phyloP scores from a whole-genome alignment of 192 early-diverging fungal species.

The Phycomyces nitens region DNA sequence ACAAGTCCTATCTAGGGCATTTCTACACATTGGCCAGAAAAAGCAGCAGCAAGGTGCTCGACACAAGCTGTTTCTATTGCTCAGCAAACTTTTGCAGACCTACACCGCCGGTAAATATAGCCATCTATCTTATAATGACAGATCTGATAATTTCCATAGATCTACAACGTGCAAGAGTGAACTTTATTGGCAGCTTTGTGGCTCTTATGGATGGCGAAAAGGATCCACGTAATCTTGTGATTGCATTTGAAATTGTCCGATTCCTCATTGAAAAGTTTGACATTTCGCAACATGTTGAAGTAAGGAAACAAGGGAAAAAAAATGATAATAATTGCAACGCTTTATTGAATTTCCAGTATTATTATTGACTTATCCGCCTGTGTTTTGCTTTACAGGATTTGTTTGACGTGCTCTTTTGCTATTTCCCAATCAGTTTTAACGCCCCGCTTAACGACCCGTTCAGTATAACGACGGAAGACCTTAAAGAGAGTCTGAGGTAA shows the following conservation, averaged over 20 bases:
- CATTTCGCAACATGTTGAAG: slow-evolving; percentile 72
- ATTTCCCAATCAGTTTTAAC: slow-evolving; percentile 99
- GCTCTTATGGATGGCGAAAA: slow-evolving; percentile 95
- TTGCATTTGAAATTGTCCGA: slow-evolving; percentile 79
- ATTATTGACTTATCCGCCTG: no score
- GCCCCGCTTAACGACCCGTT: slow-evolving; percentile 88
- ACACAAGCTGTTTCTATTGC: slow-evolving; percentile 63
- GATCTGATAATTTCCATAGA: slow-evolving; percentile 26
- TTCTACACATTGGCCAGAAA: slow-evolving; percentile 81
- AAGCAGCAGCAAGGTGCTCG: slow-evolving; percentile 81
- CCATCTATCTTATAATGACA: not conserved
- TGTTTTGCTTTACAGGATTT: no score
- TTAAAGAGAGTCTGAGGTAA: slow-evolving; percentile 76
- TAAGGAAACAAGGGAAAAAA: slow-evolving; percentile 20
- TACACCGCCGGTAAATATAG: slow-evolving; percentile 46
- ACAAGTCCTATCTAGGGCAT: no score
- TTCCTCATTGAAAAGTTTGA: slow-evolving; percentile 74
- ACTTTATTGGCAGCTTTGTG: slow-evolving; percentile 80
- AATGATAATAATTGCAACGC: no score
- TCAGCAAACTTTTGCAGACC: slow-evolving; percentile 58
- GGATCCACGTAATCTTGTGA: slow-evolving; percentile 93
- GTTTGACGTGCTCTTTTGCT: slow-evolving; percentile 96
- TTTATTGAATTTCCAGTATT: no score
- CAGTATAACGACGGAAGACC: slow-evolving; percentile 86
- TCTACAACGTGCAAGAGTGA: slow-evolving; percentile 53